Evolutionary conservation across 2,329 filamentous ascomycete genomes (phyloP), one percentile per base, ranked within the genome.

Genomic region (Juglanconis oblonga): DNA sequence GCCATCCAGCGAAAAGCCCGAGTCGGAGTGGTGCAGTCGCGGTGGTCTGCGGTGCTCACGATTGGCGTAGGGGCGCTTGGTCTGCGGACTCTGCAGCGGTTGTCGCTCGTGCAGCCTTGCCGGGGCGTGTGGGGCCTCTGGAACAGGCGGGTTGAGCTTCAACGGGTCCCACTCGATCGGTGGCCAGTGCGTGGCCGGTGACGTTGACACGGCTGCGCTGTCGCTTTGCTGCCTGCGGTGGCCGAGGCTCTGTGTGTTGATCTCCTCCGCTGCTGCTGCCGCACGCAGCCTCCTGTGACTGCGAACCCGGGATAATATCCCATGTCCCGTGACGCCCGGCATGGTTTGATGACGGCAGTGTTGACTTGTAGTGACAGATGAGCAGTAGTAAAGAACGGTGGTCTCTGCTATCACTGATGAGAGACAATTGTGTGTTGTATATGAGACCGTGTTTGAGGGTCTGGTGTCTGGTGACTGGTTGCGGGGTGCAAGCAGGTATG

Each of bases 111-210:
- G 62, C 14, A 57, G 31, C 33, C 54, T 49, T 24, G 35, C 44
- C 35, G 59, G 55, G 11, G 47, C 35, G 35, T 38, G 35, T 38
- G 35, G 35, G 6, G n/a, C n/a, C n/a, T n/a, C n/a, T n/a, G n/a
- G n/a, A n/a, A n/a, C n/a, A n/a, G n/a, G n/a, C n/a, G 71, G 72
- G 65, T 74, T 71, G 49, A 72, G 65, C n/a, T 71, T 68, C 38
- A 74, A 67, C 9, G 72, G 69, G 55, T 73, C 68, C 68, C 69
- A 73, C 57, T 71, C 70, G 55, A 69, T 63, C 2, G 67, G 67
- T 40, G 63, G 52, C 57, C 54, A 61, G 58, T 67, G 11, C 17
- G 54, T 38, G 29, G 61, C 54, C 4, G 53, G 11, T 44, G 44
- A 47, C 45, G 38, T 38, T 31, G 53, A 35, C 24, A 35, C 48